Evolutionary conservation across 805 yeast species (phyloP).

Genomic region (Spathaspora gorwiae): DNA sequence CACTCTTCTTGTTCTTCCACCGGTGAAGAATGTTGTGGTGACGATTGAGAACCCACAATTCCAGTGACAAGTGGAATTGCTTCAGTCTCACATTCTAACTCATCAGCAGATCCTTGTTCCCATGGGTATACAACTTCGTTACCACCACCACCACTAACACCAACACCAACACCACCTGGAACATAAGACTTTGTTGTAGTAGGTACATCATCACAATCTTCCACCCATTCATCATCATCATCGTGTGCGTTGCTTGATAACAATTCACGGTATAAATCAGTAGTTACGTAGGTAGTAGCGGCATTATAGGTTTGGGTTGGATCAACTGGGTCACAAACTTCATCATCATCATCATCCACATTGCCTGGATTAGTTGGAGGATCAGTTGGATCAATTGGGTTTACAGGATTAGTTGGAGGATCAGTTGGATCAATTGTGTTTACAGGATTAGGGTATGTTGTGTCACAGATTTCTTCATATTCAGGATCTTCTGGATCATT

Average conservation of each 20-base stretch:
- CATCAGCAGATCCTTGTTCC: slow-evolving; percentile 3
- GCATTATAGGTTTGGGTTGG: neutral
- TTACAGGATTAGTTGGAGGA: neutral
- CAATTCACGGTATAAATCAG: neutral
- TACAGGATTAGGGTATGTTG: neutral
- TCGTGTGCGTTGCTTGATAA: neutral
- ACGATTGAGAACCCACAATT: neutral
- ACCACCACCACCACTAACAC: no score
- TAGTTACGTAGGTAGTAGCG: neutral
- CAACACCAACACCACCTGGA: neutral
- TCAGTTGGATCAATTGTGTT: no score
- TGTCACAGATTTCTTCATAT: neutral
- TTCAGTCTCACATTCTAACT: slow-evolving; percentile 8
- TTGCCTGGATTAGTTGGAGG: neutral
- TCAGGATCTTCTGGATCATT: no score
- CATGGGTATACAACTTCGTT: no score
- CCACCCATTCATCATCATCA: slow-evolving; percentile 11
- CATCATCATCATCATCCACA: slow-evolving; percentile 4
- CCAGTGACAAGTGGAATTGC: neutral
- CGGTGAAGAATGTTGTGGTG: neutral
- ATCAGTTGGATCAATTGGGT: no score
- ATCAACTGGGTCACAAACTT: slow-evolving; percentile 5
- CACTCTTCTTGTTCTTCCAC: slow-evolving; percentile 9
- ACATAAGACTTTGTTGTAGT: neutral
- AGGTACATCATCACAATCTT: slow-evolving; percentile 7